Evolutionary conservation across 495 filamentous ascomycete species (phyloP), one percentile per base, ranked within the genome.

Genomic region (Penicillium lividum): DNA sequence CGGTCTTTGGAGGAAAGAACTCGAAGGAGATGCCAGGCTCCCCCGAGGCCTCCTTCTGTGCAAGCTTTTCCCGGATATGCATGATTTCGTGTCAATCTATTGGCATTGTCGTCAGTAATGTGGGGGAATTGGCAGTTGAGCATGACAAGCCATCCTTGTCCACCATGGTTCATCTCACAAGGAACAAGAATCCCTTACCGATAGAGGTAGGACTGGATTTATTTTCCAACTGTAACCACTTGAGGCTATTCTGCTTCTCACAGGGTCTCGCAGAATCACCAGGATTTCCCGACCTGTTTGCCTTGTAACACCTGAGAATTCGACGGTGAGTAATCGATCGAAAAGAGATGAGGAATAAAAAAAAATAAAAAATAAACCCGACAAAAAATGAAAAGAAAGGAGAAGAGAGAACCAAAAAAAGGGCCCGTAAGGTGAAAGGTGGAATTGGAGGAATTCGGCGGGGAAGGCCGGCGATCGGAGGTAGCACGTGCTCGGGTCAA

Each of bases 1-100:
- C 93, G 1, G 95, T 99, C 78, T 99, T 99, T n/a, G 95, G 95
- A 46, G 95, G 93, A 76, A 98, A 99, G 81, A 96, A 99, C 77
- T 99, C 95, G 73, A 99, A 99, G 30, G 95, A 98, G 82, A 97
- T 96, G 54, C 89, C 91, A 48, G 92, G 87, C 62, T 85, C 83
- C 69, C 84, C 84, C 58, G 87, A 82, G 59, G 80, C 78, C 66
- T 91, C 82, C 77, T 91, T 89, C 66, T 93, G 90, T 60, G 88
- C 83, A 61, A 99, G 80, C 82, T 97, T 97, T 60, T 95, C 88
- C 54, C 84, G 89, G 81, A 99, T 93, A 80, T 98, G 95, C 86
- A 89, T 89, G 46, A 53, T 79, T 69, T 49, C 49, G 51, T 27
- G 51, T 64, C 44, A 65, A 61, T 15, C 61, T 69, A 52, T 25